These are phyloP conservation scores for Plasmodium falciparum DNA, from an alignment of 169 alveolate genomes.

Conservation along the genomic window DNA sequence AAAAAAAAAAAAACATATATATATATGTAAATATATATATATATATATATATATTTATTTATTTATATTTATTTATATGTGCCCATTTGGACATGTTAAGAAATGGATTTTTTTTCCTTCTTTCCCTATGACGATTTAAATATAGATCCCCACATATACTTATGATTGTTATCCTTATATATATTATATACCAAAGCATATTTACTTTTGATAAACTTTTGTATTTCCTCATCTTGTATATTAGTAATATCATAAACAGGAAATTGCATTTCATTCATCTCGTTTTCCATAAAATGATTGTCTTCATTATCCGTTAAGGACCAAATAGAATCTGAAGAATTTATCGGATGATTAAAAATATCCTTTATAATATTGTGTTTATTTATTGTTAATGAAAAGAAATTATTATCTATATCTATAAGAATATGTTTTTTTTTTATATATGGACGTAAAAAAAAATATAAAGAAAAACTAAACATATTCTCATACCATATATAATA, in stretches of 20 bases:
- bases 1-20: neutral
- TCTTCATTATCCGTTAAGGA: conserved; percentile 32
- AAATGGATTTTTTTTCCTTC: neutral
- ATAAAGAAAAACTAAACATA: conserved; percentile 42
- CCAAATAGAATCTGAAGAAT: conserved; percentile 66
- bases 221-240: conserved; percentile 30
- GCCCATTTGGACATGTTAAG: neutral
- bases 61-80: neutral
- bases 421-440: conserved; percentile 33
- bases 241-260: conserved; percentile 34
- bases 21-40: too few relatives aligned
- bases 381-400: conserved; percentile 36
- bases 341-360: conserved; percentile 48
- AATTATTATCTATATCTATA: conserved; percentile 48
- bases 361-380: conserved; percentile 57
- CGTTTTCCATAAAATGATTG: neutral
- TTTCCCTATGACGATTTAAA: conserved; percentile 36
- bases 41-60: neutral
- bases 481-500: conserved; percentile 68
- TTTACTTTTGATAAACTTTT: conserved; percentile 22
- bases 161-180: conserved; percentile 73
- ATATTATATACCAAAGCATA: conserved; percentile 57
- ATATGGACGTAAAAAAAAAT: conserved; percentile 47
- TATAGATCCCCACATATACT: conserved; percentile 77
- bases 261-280: neutral